These are phyloP conservation scores for Protostelium mycophagum DNA, from an alignment of 78 protist species.

Conservation along the genomic window DNA sequence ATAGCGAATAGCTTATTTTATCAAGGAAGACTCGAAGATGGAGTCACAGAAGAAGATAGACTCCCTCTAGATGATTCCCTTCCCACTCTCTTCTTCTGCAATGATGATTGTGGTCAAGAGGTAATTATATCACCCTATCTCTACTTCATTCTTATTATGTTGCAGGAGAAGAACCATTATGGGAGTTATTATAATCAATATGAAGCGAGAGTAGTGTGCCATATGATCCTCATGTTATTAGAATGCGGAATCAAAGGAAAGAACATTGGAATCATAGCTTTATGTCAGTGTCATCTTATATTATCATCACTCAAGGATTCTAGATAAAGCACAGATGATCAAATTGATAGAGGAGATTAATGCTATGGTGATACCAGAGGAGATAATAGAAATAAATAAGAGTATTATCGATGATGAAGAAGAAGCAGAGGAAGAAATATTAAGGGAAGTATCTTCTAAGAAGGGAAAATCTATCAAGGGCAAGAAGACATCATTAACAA, in stretches of 20 bases:
- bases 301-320: background rate
- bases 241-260: constrained; percentile 4
- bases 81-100: constrained; percentile 24
- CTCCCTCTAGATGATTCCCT: constrained; percentile 15
- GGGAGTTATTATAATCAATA: constrained; percentile 37
- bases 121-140: background rate
- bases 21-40: constrained; percentile 27
- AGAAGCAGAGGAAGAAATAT: background rate
- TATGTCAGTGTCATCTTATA: constrained; percentile 25
- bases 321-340: constrained; percentile 32
- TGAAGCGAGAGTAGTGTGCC: constrained; percentile 22
- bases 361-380: background rate
- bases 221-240: constrained; percentile 14
- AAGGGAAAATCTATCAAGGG: background rate
- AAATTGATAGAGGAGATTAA: constrained; percentile 1
- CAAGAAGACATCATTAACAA: background rate
- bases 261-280: constrained; percentile 67
- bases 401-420: background rate
- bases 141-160: constrained; percentile 3
- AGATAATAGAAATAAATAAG: background rate
- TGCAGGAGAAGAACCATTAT: constrained; percentile 3
- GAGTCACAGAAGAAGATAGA: constrained; percentile 28
- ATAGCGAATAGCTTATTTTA: constrained; percentile 69
- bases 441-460: background rate
- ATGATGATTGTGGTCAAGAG: background rate